Base-by-base conservation (phyloP, 371 early-diverging fungal genomes). In the Rhizopus sp. region DNA sequence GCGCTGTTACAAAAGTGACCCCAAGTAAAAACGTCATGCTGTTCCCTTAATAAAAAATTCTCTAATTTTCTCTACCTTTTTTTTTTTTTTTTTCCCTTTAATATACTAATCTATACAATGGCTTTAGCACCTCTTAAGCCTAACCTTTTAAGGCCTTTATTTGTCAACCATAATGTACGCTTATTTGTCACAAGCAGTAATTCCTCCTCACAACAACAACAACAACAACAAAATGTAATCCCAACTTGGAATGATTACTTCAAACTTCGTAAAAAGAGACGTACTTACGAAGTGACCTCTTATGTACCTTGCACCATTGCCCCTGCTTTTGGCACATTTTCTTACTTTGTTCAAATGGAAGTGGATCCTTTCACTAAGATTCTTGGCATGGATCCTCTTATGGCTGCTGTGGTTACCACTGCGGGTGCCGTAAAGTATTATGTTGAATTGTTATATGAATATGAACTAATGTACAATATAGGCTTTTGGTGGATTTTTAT, bases 241-340 rank as follows among this genome's bases (percentile, higher is more conserved):
- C 63, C 69, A 29, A 73, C 83, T 40, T 93, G 93, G 93, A 73
- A 85, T 31, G 85, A 87, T 50, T 95, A 92, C 70, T 95, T 95
- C 70, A 68, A 74, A 31, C 64, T 93, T 60, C 89, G 93, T 51
- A 77, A 80, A 50, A 84, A 84, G 41, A 84, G 88, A 38, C 86
- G 87, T 47, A 77, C 78, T 55, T 86, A 78, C 63, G 93, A 93
- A 70, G 80, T 89, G 9, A 71, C 80, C 32, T 80, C 85, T 12
- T 83, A 80, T 38, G 69, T 85, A 15, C 86, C 91, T 1, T 84
- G 84, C 23, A 86, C 88, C 0, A 47, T 84, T 3, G 34, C 78
- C 16, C 88, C 89, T 8, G 73, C 90, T 32, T 61, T 71, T 10
- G 83, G 76, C 12, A 84, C 89, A 0, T 81, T 85, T 9, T 79